A percentile compares a stretch with the other conserved stretches of the same genome.
These are phyloP conservation scores for Bipolaris zeicola DNA, from an alignment of 2,329 filamentous ascomycete genomes.

Conservation along the genomic window DNA sequence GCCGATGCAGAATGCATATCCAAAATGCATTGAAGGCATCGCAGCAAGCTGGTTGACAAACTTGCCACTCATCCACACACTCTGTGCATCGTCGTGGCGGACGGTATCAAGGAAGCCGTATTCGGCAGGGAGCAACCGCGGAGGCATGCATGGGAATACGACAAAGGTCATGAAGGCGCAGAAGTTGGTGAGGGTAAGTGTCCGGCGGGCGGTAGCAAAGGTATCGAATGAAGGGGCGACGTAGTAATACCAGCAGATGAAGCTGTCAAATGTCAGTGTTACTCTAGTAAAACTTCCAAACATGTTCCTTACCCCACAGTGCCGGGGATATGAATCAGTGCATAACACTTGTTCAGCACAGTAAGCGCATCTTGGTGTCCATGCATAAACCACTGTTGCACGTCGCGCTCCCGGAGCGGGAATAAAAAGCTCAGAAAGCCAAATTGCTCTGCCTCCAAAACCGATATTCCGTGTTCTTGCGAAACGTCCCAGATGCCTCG, in stretches of 20 bases:
- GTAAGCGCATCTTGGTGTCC: slow-evolving; percentile 60
- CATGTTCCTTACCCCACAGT: slow-evolving; percentile 58
- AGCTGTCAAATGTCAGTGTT: slow-evolving; percentile 50
- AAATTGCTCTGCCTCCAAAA: slow-evolving; percentile 62
- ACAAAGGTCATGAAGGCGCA: slow-evolving; percentile 59
- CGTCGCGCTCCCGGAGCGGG: slow-evolving; percentile 57
- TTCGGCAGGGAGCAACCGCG: slow-evolving; percentile 52
- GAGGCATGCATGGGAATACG: slow-evolving; percentile 61
- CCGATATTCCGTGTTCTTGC: slow-evolving; percentile 60
- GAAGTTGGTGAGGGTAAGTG: slow-evolving; percentile 59
- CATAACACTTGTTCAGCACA: slow-evolving; percentile 63
- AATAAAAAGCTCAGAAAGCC: slow-evolving; percentile 59
- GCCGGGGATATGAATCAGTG: slow-evolving; percentile 65
- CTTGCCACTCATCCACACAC: slow-evolving; percentile 54
- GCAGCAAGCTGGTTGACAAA: slow-evolving; percentile 55
- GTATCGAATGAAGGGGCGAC: slow-evolving; percentile 58
- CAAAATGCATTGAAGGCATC: slow-evolving; percentile 61
- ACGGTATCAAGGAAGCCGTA: slow-evolving; percentile 57
- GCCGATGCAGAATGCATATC: slow-evolving; percentile 61
- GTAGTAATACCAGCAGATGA: slow-evolving; percentile 69
- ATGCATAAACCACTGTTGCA: slow-evolving; percentile 64
- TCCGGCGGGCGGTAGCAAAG: slow-evolving; percentile 53
- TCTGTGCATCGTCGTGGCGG: slow-evolving; percentile 54
- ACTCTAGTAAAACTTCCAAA: not conserved
- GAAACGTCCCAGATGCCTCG: slow-evolving; percentile 62